These are phyloP conservation scores for Leishmania braziliensis DNA, from an alignment of 208 protist genomes.

Conservation along the genomic window DNA sequence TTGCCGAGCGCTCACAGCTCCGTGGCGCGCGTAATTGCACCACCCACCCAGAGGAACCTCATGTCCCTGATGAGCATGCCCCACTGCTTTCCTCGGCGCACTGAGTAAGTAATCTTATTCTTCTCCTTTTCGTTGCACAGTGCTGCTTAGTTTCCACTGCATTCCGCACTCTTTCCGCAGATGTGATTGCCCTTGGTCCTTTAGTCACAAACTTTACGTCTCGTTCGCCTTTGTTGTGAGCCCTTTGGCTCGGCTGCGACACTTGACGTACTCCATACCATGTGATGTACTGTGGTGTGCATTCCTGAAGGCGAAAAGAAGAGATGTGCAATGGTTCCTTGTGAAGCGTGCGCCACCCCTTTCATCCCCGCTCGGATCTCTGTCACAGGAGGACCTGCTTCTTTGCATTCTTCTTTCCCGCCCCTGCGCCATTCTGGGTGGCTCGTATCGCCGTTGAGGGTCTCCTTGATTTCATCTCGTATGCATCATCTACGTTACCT, in stretches of 20 bases:
- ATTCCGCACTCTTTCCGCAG: neutral
- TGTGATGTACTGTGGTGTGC: no score
- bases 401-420: neutral
- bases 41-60: neutral
- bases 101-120: neutral
- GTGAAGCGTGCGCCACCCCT: neutral
- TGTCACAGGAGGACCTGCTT: no score
- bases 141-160: neutral
- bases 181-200: neutral
- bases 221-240: neutral
- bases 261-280: neutral
- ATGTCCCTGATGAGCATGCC: constrained; percentile 4
- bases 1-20: constrained; percentile 28
- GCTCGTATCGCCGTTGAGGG: neutral
- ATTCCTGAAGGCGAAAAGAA: neutral
- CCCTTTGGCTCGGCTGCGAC: neutral
- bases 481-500: neutral
- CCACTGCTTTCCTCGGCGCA: neutral
- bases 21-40: neutral
- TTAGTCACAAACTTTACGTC: no score
- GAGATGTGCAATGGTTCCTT: neutral
- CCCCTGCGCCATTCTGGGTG: neutral
- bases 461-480: neutral
- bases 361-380: neutral
- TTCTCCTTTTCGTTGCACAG: neutral